Conservation (phyloP, 2,329 filamentous ascomycete genomes). For the Beauveria scarabaeidicola region DNA sequence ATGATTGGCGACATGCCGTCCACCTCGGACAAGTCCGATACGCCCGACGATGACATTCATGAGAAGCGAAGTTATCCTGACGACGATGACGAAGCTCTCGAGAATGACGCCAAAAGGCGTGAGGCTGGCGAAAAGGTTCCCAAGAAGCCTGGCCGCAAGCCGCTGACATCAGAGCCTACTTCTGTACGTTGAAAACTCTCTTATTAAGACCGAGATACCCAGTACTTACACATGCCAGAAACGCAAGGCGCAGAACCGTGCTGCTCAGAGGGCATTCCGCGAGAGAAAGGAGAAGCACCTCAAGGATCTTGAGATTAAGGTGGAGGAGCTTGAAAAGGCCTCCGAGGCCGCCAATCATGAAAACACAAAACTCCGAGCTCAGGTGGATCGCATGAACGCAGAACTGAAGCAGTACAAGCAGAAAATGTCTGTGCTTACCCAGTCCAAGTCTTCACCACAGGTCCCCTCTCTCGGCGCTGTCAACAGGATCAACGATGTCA, state of each 20-base stretch:
- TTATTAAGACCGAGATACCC: background rate
- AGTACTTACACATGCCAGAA: conserved; percentile 47
- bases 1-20: conserved; percentile 72
- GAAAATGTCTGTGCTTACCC: conserved; percentile 55
- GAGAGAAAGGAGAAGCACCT: conserved; percentile 91
- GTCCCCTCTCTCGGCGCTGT: conserved; percentile 35
- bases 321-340: conserved; percentile 68
- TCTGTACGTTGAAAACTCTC: conserved; percentile 49
- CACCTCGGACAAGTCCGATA: conserved; percentile 45
- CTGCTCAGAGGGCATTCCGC: conserved; percentile 85
- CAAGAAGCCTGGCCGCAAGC: conserved; percentile 96
- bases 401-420: conserved; percentile 90
- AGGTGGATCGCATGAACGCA: conserved; percentile 77
- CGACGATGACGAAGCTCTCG: conserved; percentile 43
- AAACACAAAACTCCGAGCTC: conserved; percentile 73
- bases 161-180: conserved; percentile 87
- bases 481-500: conserved; percentile 61
- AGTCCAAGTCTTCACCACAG: conserved; percentile 27
- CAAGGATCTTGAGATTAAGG: conserved; percentile 73
- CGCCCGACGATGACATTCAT: conserved; percentile 43
- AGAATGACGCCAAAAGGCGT: conserved; percentile 56
- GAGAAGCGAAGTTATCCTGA: conserved; percentile 69
- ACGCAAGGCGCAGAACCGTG: conserved; percentile 90
- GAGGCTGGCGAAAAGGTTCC: conserved; percentile 77
- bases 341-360: conserved; percentile 78